Evolutionary conservation across 306 rosid genomes (phyloP).

Genomic region (Gastrolobium villosum): DNA sequence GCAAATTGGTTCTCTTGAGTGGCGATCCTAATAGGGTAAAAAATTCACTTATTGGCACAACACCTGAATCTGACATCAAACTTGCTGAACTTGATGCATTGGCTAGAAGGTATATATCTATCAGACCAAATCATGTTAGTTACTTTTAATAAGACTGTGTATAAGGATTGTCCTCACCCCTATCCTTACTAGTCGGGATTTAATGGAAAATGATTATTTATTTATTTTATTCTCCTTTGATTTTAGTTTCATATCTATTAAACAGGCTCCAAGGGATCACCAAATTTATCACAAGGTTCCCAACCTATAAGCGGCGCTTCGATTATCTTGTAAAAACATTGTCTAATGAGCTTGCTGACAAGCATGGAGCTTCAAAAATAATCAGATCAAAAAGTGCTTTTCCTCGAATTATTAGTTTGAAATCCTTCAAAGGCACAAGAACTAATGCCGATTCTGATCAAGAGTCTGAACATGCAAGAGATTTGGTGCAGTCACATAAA

Average conservation of each 20-base stretch:
- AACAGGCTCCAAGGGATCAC: conserved; percentile 90
- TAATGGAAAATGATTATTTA: no score
- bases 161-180: no score
- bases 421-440: conserved; percentile 61
- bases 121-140: background rate
- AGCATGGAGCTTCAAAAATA: conserved; percentile 54
- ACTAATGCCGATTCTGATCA: conserved; percentile 58
- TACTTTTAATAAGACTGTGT: background rate
- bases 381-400: conserved; percentile 87
- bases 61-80: conserved; percentile 77
- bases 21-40: conserved; percentile 75
- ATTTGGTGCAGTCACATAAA: no score
- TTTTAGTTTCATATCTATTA: conserved; percentile 13
- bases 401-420: conserved; percentile 61
- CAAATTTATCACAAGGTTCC: conserved; percentile 86
- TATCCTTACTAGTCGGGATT: no score
- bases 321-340: conserved; percentile 64
- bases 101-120: conserved; percentile 77
- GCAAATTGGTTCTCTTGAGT: conserved; percentile 75
- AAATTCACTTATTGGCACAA: conserved; percentile 55
- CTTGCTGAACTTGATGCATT: conserved; percentile 88
- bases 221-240: background rate
- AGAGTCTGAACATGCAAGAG: conserved; percentile 60
- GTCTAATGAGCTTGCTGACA: conserved; percentile 69
- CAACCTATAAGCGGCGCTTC: conserved; percentile 77